Percentiles rank a stretch among this genome's conserved stretches.
Conservation (phyloP, 768 basidiomycete genomes). For the Suillus bovinus region DNA sequence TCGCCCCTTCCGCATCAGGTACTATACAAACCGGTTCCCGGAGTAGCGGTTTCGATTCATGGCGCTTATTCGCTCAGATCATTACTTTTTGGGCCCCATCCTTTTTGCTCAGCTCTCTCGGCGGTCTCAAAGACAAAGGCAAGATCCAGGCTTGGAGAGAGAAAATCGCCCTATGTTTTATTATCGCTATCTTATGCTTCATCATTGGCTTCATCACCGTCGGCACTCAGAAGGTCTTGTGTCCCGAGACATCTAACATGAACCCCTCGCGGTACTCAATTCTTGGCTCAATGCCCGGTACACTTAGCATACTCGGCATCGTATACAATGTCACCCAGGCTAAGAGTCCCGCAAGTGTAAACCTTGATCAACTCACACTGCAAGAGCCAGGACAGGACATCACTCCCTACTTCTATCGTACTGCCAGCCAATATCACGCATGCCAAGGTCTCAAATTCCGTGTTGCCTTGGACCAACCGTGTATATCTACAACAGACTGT, state of each 20-base stretch:
- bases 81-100: conserved; percentile 92
- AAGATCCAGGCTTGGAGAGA: conserved; percentile 95
- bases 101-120: conserved; percentile 68
- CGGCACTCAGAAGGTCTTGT: conserved; percentile 90
- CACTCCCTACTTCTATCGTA: conserved; percentile 80
- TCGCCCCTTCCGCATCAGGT: conserved; percentile 38
- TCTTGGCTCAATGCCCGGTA: conserved; percentile 58
- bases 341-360: conserved; percentile 44
- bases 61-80: conserved; percentile 78
- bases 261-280: conserved; percentile 46
- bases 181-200: conserved; percentile 77
- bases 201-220: conserved; percentile 90
- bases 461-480: conserved; percentile 76
- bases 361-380: conserved; percentile 58
- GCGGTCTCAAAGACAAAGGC: conserved; percentile 78
- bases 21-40: conserved; percentile 36
- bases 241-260: conserved; percentile 58
- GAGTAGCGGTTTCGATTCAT: conserved; percentile 48
- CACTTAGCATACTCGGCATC: conserved; percentile 75
- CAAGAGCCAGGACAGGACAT: conserved; percentile 81
- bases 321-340: conserved; percentile 72
- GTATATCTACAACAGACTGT: conserved; percentile 60
- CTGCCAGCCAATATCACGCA: conserved; percentile 58
- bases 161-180: conserved; percentile 91
- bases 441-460: conserved; percentile 66